phyloP scores from a whole-genome alignment of 768 basidiomycete species.

The Piloderma croceum region DNA sequence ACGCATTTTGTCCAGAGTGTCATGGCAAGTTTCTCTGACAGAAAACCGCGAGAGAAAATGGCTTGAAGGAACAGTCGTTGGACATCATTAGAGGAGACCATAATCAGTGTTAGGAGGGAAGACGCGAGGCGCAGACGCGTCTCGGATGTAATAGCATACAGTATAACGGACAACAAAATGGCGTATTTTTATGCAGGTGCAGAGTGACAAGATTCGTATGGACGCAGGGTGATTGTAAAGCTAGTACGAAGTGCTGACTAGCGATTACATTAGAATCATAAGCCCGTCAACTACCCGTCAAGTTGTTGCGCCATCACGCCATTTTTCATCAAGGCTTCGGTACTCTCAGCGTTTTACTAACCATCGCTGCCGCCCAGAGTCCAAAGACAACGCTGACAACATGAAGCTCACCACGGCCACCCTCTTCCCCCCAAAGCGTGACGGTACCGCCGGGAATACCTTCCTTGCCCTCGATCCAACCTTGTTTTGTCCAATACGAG shows the following conservation, averaged over 20 bases:
- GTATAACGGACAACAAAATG: too few species aligned
- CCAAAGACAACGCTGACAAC: slow-evolving; percentile 71
- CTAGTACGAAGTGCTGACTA: too few species aligned
- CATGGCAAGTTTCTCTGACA: slow-evolving; percentile 61
- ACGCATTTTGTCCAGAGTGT: slow-evolving; percentile 64
- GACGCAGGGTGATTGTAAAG: too few species aligned
- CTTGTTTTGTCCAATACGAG: slow-evolving; percentile 76
- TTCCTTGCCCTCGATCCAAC: slow-evolving; percentile 75
- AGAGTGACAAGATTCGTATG: too few species aligned
- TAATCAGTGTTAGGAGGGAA: slow-evolving; percentile 15
- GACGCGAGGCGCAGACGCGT: slow-evolving; percentile 17
- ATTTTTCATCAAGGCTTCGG: slow-evolving; percentile 76
- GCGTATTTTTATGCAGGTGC: too few species aligned
- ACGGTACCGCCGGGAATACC: slow-evolving; percentile 75
- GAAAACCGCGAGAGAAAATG: slow-evolving; percentile 60
- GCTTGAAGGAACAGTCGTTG: slow-evolving; percentile 77
- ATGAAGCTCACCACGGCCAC: slow-evolving; percentile 83
- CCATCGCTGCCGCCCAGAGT: slow-evolving; percentile 92
- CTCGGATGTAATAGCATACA: too few species aligned
- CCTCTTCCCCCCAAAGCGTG: slow-evolving; percentile 64
- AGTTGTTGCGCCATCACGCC: too few species aligned
- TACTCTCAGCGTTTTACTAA: slow-evolving; percentile 91
- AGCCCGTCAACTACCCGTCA: too few species aligned
- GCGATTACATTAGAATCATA: too few species aligned
- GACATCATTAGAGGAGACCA: slow-evolving; percentile 57